These are phyloP conservation scores for Macroventuria anomochaeta DNA, from an alignment of 2,329 filamentous ascomycete genomes.

Conservation along the genomic window DNA sequence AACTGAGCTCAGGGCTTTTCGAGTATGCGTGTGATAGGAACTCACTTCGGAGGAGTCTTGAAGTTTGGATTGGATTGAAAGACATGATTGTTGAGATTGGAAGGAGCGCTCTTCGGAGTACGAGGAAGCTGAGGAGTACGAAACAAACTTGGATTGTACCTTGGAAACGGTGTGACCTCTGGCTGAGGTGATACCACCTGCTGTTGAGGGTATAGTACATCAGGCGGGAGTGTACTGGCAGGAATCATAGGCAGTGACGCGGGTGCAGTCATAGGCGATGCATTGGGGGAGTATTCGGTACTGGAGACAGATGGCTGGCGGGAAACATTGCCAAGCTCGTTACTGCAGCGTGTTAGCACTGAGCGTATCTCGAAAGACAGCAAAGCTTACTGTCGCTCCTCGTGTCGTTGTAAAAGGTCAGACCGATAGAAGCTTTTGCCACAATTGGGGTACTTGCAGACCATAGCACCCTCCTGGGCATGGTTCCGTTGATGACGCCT, in stretches of 20 bases:
- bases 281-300: constrained; percentile 34
- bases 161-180: constrained; percentile 39
- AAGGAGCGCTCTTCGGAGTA: constrained; percentile 30
- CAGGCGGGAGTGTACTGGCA: constrained; percentile 24
- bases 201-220: constrained; percentile 23
- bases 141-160: constrained; percentile 48
- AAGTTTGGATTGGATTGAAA: constrained; percentile 41
- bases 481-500: constrained; percentile 58
- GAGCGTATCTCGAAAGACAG: neutral
- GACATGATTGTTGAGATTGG: constrained; percentile 37
- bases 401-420: constrained; percentile 55
- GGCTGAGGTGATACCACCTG: constrained; percentile 34
- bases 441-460: constrained; percentile 52
- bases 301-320: constrained; percentile 33
- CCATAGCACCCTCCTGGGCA: constrained; percentile 49
- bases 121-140: constrained; percentile 48
- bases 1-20: neutral
- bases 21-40: constrained; percentile 34
- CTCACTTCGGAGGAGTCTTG: constrained; percentile 44
- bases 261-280: constrained; percentile 21
- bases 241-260: constrained; percentile 23
- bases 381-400: constrained; percentile 53
- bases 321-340: constrained; percentile 36
- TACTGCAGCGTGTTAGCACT: constrained; percentile 32
- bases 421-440: constrained; percentile 53